Evolutionary conservation across 345 rosid species (phyloP).

Genomic region (Salix dunnii): DNA sequence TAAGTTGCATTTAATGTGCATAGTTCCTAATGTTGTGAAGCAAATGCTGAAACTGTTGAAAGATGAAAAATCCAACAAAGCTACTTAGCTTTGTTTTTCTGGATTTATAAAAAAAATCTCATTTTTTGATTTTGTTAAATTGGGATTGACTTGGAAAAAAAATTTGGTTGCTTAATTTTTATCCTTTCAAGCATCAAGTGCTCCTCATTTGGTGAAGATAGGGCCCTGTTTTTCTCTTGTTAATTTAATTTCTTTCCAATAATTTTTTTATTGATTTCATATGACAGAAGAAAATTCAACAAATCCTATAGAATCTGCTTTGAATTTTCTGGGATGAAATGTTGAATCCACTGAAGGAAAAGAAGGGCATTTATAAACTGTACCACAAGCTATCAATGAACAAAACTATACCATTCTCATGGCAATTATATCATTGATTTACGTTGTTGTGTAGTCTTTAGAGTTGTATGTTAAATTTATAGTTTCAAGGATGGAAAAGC

Average conservation of each 20-base stretch:
- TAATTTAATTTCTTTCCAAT: not conserved
- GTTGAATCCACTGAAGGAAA: not conserved
- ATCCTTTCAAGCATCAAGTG: not conserved
- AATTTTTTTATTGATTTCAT: not conserved
- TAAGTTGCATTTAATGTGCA: not conserved
- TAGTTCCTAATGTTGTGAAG: not conserved
- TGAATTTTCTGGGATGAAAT: not conserved
- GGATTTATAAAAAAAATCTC: not conserved
- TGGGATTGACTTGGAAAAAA: not conserved
- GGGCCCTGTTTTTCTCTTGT: not conserved
- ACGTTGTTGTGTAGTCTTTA: not conserved
- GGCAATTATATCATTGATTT: not conserved
- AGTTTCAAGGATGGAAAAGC: not conserved
- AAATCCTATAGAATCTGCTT: not conserved
- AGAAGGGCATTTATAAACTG: not conserved
- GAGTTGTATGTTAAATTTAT: not conserved
- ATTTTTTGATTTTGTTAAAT: not conserved
- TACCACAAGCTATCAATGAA: not conserved
- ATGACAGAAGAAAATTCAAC: not conserved
- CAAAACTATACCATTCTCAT: not conserved
- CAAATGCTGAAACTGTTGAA: not conserved
- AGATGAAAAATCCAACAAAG: not conserved
- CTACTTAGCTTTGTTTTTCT: not conserved
- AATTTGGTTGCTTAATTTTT: not conserved
- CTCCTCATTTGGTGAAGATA: not conserved